Evolutionary conservation across 805 yeast genomes (phyloP).

Genomic region (Ogataea saltuana): DNA sequence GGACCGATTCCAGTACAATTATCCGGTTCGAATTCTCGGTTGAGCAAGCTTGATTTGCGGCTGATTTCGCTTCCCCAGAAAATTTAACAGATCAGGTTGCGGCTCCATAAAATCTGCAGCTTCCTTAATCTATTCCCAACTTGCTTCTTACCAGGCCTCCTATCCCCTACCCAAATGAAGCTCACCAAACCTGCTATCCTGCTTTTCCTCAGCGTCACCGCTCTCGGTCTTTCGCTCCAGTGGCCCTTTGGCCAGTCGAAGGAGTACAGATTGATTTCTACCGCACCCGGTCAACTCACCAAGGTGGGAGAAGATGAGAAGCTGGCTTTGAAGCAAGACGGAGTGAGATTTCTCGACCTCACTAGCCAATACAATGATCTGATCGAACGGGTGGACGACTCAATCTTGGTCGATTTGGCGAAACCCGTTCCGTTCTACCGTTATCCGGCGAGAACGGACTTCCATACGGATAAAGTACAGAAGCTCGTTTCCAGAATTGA

Average conservation of each 20-base stretch:
- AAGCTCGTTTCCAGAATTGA: slow-evolving; percentile 11
- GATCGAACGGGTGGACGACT: slow-evolving; percentile 1
- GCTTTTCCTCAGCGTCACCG: no score
- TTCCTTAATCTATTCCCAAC: no score
- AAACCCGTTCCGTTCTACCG: slow-evolving; percentile 33
- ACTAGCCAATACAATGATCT: slow-evolving; percentile 27
- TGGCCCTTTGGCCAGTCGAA: neutral
- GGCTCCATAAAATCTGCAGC: no score
- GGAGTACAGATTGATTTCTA: slow-evolving; percentile 11
- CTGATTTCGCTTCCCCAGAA: no score
- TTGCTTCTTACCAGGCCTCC: no score
- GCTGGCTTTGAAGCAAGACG: slow-evolving; percentile 34
- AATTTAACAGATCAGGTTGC: no score
- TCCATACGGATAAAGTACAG: slow-evolving; percentile 41
- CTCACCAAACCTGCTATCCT: no score
- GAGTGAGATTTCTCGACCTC: slow-evolving; percentile 44
- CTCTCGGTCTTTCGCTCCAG: no score
- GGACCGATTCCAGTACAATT: no score
- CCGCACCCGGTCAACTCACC: slow-evolving; percentile 10
- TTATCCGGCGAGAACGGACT: slow-evolving; percentile 52
- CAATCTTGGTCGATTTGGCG: slow-evolving; percentile 1
- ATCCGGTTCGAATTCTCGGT: no score
- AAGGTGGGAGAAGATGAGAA: slow-evolving; percentile 40
- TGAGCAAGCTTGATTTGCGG: no score
- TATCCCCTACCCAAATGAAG: no score